Base-by-base conservation (phyloP, 345 rosid species). In the Camelina laxa region DNA sequence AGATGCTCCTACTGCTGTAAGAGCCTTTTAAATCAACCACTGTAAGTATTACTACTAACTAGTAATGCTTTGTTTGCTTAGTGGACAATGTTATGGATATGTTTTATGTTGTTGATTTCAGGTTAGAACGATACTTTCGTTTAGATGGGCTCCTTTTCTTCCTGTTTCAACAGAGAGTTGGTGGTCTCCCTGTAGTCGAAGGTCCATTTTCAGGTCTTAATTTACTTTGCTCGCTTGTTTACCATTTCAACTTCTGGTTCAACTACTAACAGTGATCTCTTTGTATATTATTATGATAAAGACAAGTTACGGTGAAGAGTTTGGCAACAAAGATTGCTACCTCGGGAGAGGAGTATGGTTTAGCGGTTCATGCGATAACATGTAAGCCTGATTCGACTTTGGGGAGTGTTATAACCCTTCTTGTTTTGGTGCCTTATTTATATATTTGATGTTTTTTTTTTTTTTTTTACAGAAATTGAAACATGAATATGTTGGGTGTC, bases 21-120 rank as follows among this genome's bases (percentile, higher is more conserved):
- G 97, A 94, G 75, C 97, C 97, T 24, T 94, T 94, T 76, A 91
- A 84, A 78, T 88, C 95, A 51, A 89, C 96, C 74, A 77, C 86
- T 10, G 93, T 89, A 77, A 42, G 30, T 27, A 5, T 27, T n/a
- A n/a, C n/a, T 27, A 33, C 47, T 44, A 24, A 60, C 50, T 27
- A 10, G 8, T 24, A 14, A 20, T 54, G 38, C 35, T 60, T 60
- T 6, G 14, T 39, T 39, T 38, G 44, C 9, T 60, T 13, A 2
- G 10, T 59, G 24, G 15, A 20, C 16, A 36, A 0, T 0, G 5
- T 51, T 35, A 60, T 31, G 42, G 33, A 16, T 38, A 60, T 65
- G 21, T 73, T 49, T 14, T 4, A 24, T 24, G 27, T 24, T 27
- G 5, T 68, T 13, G 42, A n/a, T n/a, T n/a, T 7, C 85, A 91